Conservation (phyloP, 257 asterid species). For the Lycium ferocissimum region DNA sequence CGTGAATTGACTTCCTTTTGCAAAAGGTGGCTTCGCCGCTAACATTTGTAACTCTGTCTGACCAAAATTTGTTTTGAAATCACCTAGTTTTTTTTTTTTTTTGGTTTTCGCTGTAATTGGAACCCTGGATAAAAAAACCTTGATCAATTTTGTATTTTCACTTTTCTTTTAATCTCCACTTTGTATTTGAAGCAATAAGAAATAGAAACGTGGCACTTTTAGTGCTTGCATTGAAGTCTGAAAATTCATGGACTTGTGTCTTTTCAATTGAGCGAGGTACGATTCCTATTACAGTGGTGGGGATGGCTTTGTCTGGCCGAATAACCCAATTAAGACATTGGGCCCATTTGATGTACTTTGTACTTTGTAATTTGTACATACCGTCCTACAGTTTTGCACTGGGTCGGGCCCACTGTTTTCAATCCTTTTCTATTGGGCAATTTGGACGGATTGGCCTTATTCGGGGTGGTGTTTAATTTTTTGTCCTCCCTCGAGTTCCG, state of each 20-base stretch:
- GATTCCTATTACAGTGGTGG: constrained; percentile 49
- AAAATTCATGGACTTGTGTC: constrained; percentile 31
- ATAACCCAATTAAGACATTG: constrained; percentile 27
- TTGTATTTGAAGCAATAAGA: constrained; percentile 30
- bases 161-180: not conserved
- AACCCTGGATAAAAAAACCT: too few species aligned
- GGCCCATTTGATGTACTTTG: constrained; percentile 27
- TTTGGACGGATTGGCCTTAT: too few species aligned
- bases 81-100: too few species aligned
- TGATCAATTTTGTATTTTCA: not conserved
- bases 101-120: too few species aligned
- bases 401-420: too few species aligned
- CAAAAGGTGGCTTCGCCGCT: not conserved
- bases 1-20: not conserved
- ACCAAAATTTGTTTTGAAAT: too few species aligned
- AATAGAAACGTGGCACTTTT: constrained; percentile 49
- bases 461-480: too few species aligned
- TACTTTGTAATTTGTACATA: not conserved
- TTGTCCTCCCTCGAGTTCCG: too few species aligned
- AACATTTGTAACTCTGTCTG: too few species aligned
- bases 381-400: too few species aligned
- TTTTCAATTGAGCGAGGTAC: constrained; percentile 40
- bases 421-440: too few species aligned
- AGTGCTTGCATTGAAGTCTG: constrained; percentile 20
- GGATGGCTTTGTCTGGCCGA: constrained; percentile 37